Percentiles rank a stretch among this genome's conserved stretches.
phyloP scores from a whole-genome alignment of 2,329 filamentous ascomycete genomes.

The Lanzia echinophila region DNA sequence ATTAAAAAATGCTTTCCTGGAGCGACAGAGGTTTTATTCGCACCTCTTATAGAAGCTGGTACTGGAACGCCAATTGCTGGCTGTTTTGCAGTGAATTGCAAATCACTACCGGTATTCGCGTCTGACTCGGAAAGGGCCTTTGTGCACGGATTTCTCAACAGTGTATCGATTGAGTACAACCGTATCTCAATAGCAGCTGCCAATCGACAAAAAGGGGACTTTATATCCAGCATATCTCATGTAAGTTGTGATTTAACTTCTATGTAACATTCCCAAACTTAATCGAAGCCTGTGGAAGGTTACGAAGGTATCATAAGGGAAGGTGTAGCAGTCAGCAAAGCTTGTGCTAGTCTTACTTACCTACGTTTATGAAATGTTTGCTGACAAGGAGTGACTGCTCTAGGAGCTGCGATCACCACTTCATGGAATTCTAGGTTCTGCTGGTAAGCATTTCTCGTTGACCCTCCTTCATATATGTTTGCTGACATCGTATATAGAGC shows the following conservation, averaged over 20 bases:
- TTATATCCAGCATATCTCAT: constrained; percentile 52
- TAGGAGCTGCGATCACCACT: constrained; percentile 51
- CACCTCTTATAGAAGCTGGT: constrained; percentile 35
- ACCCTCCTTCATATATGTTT: background rate
- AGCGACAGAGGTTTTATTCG: constrained; percentile 33
- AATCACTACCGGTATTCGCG: constrained; percentile 25
- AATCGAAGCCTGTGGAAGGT: background rate
- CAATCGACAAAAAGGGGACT: constrained; percentile 45
- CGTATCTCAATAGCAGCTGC: constrained; percentile 41
- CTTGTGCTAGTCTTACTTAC: too few species aligned
- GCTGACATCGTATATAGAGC: constrained; percentile 1
- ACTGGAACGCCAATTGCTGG: constrained; percentile 33
- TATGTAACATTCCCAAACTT: background rate
- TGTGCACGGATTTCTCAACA: constrained; percentile 33
- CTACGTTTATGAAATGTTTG: too few species aligned
- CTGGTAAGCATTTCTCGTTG: constrained; percentile 30
- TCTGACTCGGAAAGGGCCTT: constrained; percentile 29
- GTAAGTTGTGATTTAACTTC: background rate
- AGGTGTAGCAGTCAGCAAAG: too few species aligned
- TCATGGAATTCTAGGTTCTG: constrained; percentile 48
- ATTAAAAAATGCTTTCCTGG: constrained; percentile 21
- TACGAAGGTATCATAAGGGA: background rate
- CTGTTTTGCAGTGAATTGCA: constrained; percentile 27
- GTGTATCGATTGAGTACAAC: constrained; percentile 12
- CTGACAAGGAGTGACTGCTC: too few species aligned